Evolutionary conservation across 2,329 filamentous ascomycete genomes (phyloP).

Genomic region (Diaporthe amygdali): DNA sequence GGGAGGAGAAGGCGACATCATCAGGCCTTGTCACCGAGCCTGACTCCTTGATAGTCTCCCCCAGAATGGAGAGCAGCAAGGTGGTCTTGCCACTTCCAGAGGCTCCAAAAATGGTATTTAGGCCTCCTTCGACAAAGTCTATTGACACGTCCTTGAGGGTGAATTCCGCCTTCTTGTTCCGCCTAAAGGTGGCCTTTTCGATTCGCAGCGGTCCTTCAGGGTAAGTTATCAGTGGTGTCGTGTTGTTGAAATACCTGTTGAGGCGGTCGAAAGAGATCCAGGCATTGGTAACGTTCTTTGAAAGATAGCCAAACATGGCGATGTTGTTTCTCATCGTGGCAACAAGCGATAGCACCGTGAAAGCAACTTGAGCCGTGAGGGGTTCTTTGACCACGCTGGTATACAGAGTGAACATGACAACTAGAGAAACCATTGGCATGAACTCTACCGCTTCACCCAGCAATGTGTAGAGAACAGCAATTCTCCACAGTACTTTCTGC

Average conservation of each 20-base stretch:
- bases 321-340: slow-evolving; percentile 59
- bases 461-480: slow-evolving; percentile 52
- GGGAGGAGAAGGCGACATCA: slow-evolving; percentile 62
- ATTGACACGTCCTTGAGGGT: slow-evolving; percentile 52
- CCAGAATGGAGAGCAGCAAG: slow-evolving; percentile 57
- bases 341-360: slow-evolving; percentile 60
- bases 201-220: slow-evolving; percentile 55
- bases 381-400: slow-evolving; percentile 51
- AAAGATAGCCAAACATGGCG: slow-evolving; percentile 52
- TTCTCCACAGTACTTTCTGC: slow-evolving; percentile 59
- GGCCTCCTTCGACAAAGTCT: slow-evolving; percentile 56
- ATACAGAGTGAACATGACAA: slow-evolving; percentile 60
- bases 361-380: slow-evolving; percentile 61
- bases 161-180: slow-evolving; percentile 56
- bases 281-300: slow-evolving; percentile 46
- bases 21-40: slow-evolving; percentile 54
- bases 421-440: slow-evolving; percentile 56
- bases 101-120: slow-evolving; percentile 59
- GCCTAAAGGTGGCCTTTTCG: slow-evolving; percentile 51
- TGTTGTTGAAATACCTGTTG: slow-evolving; percentile 59
- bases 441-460: slow-evolving; percentile 56
- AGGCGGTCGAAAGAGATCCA: slow-evolving; percentile 55
- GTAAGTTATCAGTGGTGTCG: slow-evolving; percentile 52
- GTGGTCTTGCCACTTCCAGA: slow-evolving; percentile 65
- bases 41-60: slow-evolving; percentile 56